Evolutionary conservation across 352 stramenopile species (phyloP).

Genomic region (Globisporangium ultimum): DNA sequence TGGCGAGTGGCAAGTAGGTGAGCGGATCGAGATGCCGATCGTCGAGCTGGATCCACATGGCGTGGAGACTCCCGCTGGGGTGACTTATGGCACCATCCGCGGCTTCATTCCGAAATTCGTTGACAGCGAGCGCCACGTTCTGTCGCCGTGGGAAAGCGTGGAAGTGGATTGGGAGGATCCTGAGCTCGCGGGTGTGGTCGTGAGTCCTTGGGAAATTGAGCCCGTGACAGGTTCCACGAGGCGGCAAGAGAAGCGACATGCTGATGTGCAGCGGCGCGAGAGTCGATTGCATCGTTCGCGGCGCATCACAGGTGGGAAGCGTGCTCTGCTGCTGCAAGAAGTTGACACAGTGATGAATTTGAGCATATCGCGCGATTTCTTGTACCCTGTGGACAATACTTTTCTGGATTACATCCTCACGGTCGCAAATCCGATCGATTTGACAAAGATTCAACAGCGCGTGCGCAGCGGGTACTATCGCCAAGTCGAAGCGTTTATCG

Average conservation of each 20-base stretch:
- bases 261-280: conserved; percentile 31
- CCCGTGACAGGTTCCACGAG: conserved; percentile 25
- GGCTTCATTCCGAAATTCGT: conserved; percentile 34
- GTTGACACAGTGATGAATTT: conserved; percentile 63
- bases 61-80: conserved; percentile 47
- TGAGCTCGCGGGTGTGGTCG: conserved; percentile 60
- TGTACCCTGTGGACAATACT: conserved; percentile 66
- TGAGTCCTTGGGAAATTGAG: conserved; percentile 84
- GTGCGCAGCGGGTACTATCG: conserved; percentile 73
- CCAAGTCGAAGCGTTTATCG: conserved; percentile 78
- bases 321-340: conserved; percentile 44
- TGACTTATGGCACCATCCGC: conserved; percentile 62
- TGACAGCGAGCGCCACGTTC: conserved; percentile 7
- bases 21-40: conserved; percentile 74
- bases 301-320: conserved; percentile 44
- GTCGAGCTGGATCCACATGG: conserved; percentile 64
- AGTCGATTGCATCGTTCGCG: conserved; percentile 47
- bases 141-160: conserved; percentile 78
- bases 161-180: conserved; percentile 66
- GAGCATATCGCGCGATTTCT: conserved; percentile 74
- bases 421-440: conserved; percentile 81
- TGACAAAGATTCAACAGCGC: conserved; percentile 74
- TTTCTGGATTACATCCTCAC: conserved; percentile 83
- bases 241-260: conserved; percentile 37
- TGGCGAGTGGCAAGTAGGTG: conserved; percentile 59